Conservation (phyloP, 176 grass and related monocot genomes). For the Carex pumila region DNA sequence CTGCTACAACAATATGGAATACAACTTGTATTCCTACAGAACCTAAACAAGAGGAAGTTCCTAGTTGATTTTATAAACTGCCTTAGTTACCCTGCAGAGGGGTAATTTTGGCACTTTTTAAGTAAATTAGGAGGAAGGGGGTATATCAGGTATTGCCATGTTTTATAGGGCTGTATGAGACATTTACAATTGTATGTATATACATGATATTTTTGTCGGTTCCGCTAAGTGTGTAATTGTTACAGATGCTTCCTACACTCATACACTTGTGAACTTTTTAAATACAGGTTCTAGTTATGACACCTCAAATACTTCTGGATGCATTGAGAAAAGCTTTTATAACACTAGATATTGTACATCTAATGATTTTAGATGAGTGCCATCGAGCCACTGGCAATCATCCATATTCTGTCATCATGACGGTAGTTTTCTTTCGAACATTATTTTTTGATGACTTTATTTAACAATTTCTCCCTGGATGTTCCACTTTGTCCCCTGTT, state of each 20-base stretch:
- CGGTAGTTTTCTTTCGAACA: slow-evolving; percentile 38
- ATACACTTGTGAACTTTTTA: neutral
- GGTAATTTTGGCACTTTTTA: neutral
- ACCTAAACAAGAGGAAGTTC: neutral
- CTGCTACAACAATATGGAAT: neutral
- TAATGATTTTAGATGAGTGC: slow-evolving; percentile 90
- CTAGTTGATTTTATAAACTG: neutral
- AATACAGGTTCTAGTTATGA: slow-evolving; percentile 88
- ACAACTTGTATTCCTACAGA: neutral
- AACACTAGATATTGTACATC: slow-evolving; percentile 44
- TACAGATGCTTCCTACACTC: neutral
- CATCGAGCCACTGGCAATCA: slow-evolving; percentile 78
- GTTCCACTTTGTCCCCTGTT: neutral
- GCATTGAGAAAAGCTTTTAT: slow-evolving; percentile 77
- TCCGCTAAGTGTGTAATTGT: neutral
- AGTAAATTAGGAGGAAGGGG: neutral
- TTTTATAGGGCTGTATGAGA: neutral
- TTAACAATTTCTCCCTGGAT: neutral
- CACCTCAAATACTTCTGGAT: slow-evolving; percentile 71
- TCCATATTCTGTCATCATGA: slow-evolving; percentile 86
- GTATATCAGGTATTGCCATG: neutral
- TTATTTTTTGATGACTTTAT: slow-evolving; percentile 11
- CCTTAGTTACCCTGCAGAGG: neutral
- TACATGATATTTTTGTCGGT: neutral
- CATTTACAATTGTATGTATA: neutral